These are phyloP conservation scores for Fomes fomentarius DNA, from an alignment of 1,284 basidiomycete species.

Conservation along the genomic window DNA sequence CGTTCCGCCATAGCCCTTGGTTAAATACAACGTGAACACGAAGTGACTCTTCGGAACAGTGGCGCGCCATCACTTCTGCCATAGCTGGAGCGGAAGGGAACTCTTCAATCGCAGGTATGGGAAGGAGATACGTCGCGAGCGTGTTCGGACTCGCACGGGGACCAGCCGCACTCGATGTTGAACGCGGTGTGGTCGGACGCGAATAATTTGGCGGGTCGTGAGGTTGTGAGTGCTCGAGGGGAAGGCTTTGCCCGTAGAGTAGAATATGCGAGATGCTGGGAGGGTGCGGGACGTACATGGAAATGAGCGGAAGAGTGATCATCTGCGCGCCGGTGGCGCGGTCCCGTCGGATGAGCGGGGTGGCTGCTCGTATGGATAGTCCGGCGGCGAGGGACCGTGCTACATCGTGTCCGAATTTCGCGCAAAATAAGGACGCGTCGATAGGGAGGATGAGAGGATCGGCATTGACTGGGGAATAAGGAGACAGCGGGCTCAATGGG, in stretches of 20 bases:
- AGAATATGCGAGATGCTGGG: slow-evolving; percentile 36
- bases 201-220: neutral
- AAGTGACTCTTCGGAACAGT: slow-evolving; percentile 39
- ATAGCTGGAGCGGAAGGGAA: slow-evolving; percentile 58
- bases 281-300: slow-evolving; percentile 34
- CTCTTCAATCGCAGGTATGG: slow-evolving; percentile 43
- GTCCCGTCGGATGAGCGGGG: slow-evolving; percentile 14
- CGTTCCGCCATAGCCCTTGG: slow-evolving; percentile 56
- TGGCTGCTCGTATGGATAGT: slow-evolving; percentile 13
- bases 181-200: slow-evolving; percentile 29
- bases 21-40: slow-evolving; percentile 40
- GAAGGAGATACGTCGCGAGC: slow-evolving; percentile 44
- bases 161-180: too few species aligned
- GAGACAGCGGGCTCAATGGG: slow-evolving; percentile 10
- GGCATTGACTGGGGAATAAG: slow-evolving; percentile 5
- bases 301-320: slow-evolving; percentile 33
- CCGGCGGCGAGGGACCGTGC: slow-evolving; percentile 11
- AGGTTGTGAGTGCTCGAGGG: slow-evolving; percentile 16
- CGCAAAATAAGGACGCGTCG: slow-evolving; percentile 29
- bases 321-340: slow-evolving; percentile 13
- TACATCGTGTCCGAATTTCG: slow-evolving; percentile 27
- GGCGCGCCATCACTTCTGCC: slow-evolving; percentile 47
- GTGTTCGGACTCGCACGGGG: slow-evolving; percentile 24
- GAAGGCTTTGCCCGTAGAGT: slow-evolving; percentile 29
- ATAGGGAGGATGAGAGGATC: slow-evolving; percentile 29